phyloP scores from a whole-genome alignment of 208 protist species.

The Balamuthia mandrillaris region DNA sequence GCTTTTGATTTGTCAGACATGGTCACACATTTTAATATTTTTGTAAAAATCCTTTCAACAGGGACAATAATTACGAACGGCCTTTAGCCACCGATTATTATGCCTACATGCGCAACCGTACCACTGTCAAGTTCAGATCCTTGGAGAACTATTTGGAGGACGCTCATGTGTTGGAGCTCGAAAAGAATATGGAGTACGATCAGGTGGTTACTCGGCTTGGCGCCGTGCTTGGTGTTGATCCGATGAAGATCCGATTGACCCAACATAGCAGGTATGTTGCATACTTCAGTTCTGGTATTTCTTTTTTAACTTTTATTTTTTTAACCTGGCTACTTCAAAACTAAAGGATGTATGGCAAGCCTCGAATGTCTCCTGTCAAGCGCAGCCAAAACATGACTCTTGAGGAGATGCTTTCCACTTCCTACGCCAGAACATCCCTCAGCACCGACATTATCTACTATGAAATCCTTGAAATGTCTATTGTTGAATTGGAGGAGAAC shows the following conservation, averaged over 20 bases:
- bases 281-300: no score
- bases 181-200: constrained; percentile 22
- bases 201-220: not conserved
- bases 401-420: not conserved
- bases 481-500: constrained; percentile 32
- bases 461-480: constrained; percentile 18
- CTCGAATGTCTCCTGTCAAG: constrained; percentile 4
- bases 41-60: no score
- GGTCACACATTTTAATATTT: no score
- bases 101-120: not conserved
- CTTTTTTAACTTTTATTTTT: no score
- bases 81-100: not conserved
- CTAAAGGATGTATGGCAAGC: constrained; percentile 16
- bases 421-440: not conserved
- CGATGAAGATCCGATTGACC: not conserved
- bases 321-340: no score
- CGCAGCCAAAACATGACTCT: not conserved
- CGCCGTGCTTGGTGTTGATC: not conserved
- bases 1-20: no score
- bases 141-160: not conserved
- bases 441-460: constrained; percentile 36
- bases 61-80: no score
- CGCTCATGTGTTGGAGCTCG: constrained; percentile 4
- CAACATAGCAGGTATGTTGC: not conserved
- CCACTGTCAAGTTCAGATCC: not conserved